Conservation (phyloP, 495 filamentous ascomycete genomes). For the Hypoxylon cercidicola region DNA sequence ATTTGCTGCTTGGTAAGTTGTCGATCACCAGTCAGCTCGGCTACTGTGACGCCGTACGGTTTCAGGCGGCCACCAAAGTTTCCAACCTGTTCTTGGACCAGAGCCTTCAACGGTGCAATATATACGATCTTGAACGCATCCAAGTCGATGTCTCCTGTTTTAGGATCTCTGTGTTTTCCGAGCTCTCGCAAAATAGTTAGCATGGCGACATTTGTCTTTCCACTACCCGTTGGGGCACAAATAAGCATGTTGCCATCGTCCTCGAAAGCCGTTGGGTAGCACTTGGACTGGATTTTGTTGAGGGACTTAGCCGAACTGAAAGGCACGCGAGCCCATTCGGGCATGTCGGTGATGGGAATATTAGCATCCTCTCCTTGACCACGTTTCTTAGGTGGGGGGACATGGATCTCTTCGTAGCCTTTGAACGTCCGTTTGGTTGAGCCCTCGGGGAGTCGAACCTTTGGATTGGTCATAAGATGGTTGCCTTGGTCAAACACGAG, state of each 20-base stretch:
- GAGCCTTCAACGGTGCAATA: conserved; percentile 91
- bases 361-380: conserved; percentile 80
- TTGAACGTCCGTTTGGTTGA: conserved; percentile 96
- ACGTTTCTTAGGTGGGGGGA: conserved; percentile 87
- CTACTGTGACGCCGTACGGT: conserved; percentile 89
- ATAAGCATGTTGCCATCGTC: conserved; percentile 98
- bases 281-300: conserved; percentile 95
- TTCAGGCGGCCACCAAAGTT: conserved; percentile 94
- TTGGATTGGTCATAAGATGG: conserved; percentile 97
- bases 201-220: conserved; percentile 99
- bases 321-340: conserved; percentile 88
- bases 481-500: conserved; percentile 98
- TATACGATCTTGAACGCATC: conserved; percentile 98
- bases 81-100: conserved; percentile 96
- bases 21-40: conserved; percentile 95
- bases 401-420: conserved; percentile 98
- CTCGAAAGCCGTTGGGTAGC: conserved; percentile 89
- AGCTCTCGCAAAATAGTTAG: conserved; percentile 95
- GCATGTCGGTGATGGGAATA: conserved; percentile 85
- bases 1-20: conserved; percentile 99
- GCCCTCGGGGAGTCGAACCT: conserved; percentile 92
- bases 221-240: conserved; percentile 95
- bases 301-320: conserved; percentile 82
- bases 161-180: conserved; percentile 88
- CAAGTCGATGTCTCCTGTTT: conserved; percentile 88